Evolutionary conservation across 2,329 filamentous ascomycete genomes (phyloP), one percentile per base, ranked within the genome.

Genomic region (Botryotinia convoluta): DNA sequence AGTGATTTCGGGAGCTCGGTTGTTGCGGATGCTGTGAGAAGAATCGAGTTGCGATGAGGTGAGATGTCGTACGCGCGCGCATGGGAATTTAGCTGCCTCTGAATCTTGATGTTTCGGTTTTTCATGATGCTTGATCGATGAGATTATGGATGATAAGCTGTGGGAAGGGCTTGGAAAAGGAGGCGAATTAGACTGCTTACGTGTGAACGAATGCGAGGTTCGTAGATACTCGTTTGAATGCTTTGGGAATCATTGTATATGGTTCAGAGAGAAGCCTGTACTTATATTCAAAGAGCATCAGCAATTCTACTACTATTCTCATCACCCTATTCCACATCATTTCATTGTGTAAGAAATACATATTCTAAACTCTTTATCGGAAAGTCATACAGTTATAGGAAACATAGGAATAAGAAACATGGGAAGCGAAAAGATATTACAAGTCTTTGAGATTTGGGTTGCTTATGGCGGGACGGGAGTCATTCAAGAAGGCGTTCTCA

Each of bases 391-490:
- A 57, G 51, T 29, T 29, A 18, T 57, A 32, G n/a, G 6, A 57
- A 57, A 32, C n/a, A 54, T 54, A n/a, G n/a, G n/a, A 29, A 54
- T 63, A 35, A 20, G 7, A 63, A 63, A 63, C n/a, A 63, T 45
- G 61, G 39, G 16, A 39, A 32, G n/a, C 35, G 65, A 57, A 32
- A 69, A 32, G 18, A 39, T 42, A 29, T 26, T 69, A 22, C 65
- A 57, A 29, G 65, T 69, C 16, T 69, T 69, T 42, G 65, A 69
- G 35, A 57, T 59, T n/a, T 69, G 65, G 65, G 51, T n/a, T 69
- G 48, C 45, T 32, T 57, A 69, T 16, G 48, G 65, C 12, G 65
- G 59, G 37, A 29, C 65, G 20, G 65, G 48, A 29, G 39, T 69
- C 29, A 69, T 69, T 32, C 48, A 57, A 42, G 65, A 57, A 32